These are phyloP conservation scores for Mitragyna speciosa DNA, from an alignment of 257 asterid genomes.

Conservation along the genomic window DNA sequence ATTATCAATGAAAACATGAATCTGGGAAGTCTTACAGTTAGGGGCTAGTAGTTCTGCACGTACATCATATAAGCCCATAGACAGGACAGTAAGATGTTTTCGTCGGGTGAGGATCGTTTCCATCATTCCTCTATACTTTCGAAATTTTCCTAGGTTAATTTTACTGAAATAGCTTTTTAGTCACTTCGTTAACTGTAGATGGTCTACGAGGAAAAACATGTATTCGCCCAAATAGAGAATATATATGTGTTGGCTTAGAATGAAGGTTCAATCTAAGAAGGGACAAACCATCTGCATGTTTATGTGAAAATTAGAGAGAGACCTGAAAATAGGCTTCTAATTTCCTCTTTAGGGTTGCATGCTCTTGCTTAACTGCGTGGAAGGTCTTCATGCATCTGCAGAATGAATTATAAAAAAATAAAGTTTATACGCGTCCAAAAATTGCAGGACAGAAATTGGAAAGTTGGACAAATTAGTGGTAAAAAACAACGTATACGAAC, in stretches of 20 bases:
- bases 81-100: no score
- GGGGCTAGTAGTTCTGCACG: no score
- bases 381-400: conserved; percentile 64
- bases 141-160: no score
- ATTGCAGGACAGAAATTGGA: no score
- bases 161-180: no score
- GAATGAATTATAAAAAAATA: background rate
- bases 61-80: no score
- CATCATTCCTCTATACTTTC: no score
- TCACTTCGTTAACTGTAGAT: no score
- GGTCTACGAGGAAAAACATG: background rate
- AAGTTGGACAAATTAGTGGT: background rate
- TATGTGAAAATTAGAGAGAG: background rate
- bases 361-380: conserved; percentile 64
- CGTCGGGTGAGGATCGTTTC: no score
- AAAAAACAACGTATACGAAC: conserved; percentile 21
- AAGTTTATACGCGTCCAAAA: background rate
- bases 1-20: no score
- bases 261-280: background rate
- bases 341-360: conserved; percentile 54
- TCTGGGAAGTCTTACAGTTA: no score
- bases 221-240: background rate
- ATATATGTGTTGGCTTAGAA: background rate
- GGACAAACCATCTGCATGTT: background rate
- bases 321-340: conserved; percentile 78